Evolutionary conservation across 208 protist genomes (phyloP), one percentile per base, ranked within the genome.

Genomic region (Crithidia fasciculata): DNA sequence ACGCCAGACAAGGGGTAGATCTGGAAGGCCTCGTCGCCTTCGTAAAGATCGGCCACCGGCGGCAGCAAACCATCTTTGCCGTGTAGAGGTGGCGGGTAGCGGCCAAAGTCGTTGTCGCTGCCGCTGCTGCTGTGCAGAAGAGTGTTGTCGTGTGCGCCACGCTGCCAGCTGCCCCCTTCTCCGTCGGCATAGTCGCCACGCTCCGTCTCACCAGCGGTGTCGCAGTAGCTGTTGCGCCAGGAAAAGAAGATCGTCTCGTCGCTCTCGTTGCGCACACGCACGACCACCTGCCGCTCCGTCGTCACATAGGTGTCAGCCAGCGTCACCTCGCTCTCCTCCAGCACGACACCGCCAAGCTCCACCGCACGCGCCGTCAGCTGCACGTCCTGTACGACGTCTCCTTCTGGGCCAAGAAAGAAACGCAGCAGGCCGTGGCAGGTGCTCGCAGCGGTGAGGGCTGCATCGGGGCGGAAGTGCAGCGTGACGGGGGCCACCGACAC

Each of bases 301-400:
- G 91, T 93, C 40, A 98, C 96, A 83, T 95, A 98, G 2, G 95
- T 98, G 44, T 87, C 83, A 0, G 83, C 80, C 40, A 98, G 87
- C 19, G 73, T 65, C n/a, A 98, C 55, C 18, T 65, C 63, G 16
- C 15, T 65, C 47, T 66, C 71, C 40, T 97, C 89, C 37, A 98
- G 76, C 19, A 64, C 62, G 5, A 98, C 60, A 47, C 74, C 87
- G 53, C 76, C 67, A 3, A 98, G 69, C 73, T 98, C 95, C 10
- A 83, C 39, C 15, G 82, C 87, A 9, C 53, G 56, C 40, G 92
- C 97, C 12, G 63, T 59, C 10, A 98, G 52, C 4, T 45, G 70
- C 41, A 97, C 73, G 61, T 91, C 81, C 76, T 97, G 88, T 53
- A 91, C 79, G 69, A 92, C 68, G 71, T 95, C 90, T 66, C 85